phyloP scores from a whole-genome alignment of 78 protist species.

The Planoprotostelium fungivorum region DNA sequence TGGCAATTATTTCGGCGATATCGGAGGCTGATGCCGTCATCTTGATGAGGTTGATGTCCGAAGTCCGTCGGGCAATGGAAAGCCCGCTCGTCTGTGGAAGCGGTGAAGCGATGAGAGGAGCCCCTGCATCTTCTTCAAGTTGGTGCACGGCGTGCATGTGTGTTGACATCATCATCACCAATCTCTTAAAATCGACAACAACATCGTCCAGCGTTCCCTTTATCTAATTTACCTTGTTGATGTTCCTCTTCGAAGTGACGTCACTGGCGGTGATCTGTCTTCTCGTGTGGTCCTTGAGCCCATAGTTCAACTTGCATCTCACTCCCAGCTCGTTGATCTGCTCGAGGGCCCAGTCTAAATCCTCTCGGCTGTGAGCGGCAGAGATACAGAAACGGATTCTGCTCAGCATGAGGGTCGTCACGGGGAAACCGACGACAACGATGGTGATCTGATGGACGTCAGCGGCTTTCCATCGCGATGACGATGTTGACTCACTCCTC shows the following conservation, averaged over 20 bases:
- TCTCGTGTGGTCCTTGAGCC: not conserved
- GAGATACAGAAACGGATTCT: constrained; percentile 96
- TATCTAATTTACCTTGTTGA: not conserved
- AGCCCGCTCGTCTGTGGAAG: too few relatives aligned
- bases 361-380: constrained; percentile 88
- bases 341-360: constrained; percentile 70
- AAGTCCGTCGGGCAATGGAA: too few relatives aligned
- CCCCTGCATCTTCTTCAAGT: too few relatives aligned
- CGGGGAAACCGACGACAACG: constrained; percentile 99
- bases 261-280: not conserved
- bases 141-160: too few relatives aligned
- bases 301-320: constrained; percentile 1
- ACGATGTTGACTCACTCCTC: constrained; percentile 2
- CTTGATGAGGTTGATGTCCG: too few relatives aligned
- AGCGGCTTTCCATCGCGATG: not conserved
- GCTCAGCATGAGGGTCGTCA: constrained; percentile 86
- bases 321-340: constrained; percentile 58
- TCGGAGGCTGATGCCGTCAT: too few relatives aligned
- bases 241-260: not conserved
- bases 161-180: too few relatives aligned
- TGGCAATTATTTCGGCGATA: too few relatives aligned
- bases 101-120: too few relatives aligned
- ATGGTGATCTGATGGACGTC: constrained; percentile 72
- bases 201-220: too few relatives aligned
- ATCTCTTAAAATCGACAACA: too few relatives aligned